Evolutionary conservation across 2,329 filamentous ascomycete genomes (phyloP).

Genomic region (Macrophomina tecta): DNA sequence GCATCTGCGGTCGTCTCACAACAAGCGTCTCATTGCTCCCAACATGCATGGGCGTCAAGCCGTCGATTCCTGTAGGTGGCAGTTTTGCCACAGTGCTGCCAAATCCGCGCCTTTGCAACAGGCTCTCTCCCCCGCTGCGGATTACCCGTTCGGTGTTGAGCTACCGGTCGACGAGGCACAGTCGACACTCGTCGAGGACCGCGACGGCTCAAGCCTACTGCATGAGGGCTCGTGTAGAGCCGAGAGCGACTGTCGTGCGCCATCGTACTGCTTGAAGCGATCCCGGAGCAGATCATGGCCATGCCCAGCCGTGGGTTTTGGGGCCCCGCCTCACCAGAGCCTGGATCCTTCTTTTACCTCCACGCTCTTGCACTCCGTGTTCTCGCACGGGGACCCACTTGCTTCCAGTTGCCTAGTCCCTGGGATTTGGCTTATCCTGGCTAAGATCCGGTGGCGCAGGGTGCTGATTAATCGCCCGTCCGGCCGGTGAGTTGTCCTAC

Average conservation of each 20-base stretch:
- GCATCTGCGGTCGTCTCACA: too few relatives aligned
- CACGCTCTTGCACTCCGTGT: too few relatives aligned
- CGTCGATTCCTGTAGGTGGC: too few relatives aligned
- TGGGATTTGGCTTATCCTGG: neutral
- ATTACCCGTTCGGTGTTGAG: neutral
- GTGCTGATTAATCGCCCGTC: constrained; percentile 2
- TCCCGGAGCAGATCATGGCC: neutral
- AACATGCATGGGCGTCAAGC: too few relatives aligned
- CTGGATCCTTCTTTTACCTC: too few relatives aligned
- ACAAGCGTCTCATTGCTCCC: too few relatives aligned
- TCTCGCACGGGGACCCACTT: neutral
- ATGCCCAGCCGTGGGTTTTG: neutral
- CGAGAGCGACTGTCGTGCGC: neutral
- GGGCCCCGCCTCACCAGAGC: neutral
- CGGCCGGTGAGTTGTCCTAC: neutral
- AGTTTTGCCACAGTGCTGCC: too few relatives aligned
- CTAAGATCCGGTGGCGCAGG: neutral
- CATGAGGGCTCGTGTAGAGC: neutral
- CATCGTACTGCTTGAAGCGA: neutral
- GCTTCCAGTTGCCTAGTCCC: neutral
- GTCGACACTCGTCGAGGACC: neutral
- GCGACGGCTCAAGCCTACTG: neutral
- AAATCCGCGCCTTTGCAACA: too few relatives aligned
- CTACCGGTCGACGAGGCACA: neutral
- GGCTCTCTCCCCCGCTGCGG: too few relatives aligned